These are phyloP conservation scores for Fonsecaea pugnacius DNA, from an alignment of 2,329 filamentous ascomycete genomes.

Conservation along the genomic window DNA sequence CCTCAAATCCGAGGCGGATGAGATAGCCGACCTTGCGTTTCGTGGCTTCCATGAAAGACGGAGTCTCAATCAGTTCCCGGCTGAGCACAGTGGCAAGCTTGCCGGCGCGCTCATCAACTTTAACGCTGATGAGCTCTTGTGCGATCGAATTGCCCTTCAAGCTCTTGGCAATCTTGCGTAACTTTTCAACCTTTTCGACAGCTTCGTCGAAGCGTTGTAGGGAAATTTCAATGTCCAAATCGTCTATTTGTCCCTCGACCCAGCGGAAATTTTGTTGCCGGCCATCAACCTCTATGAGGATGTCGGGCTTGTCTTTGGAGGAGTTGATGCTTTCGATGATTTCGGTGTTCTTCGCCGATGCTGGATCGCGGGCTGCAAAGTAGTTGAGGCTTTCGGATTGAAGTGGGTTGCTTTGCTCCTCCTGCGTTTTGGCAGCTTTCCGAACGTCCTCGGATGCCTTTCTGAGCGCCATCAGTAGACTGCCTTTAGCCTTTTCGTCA, in stretches of 20 bases:
- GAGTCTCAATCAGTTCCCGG: constrained; percentile 75
- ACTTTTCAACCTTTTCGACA: constrained; percentile 80
- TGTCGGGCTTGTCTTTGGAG: constrained; percentile 71
- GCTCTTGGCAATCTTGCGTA: constrained; percentile 76
- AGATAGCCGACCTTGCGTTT: constrained; percentile 84
- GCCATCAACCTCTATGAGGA: constrained; percentile 93
- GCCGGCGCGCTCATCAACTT: constrained; percentile 81
- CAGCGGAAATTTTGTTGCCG: constrained; percentile 95
- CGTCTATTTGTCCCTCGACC: constrained; percentile 94
- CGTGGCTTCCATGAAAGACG: constrained; percentile 76
- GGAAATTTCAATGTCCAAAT: constrained; percentile 93
- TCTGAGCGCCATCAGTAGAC: constrained; percentile 83
- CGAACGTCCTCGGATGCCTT: constrained; percentile 92
- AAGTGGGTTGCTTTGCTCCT: constrained; percentile 78
- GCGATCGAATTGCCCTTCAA: constrained; percentile 85
- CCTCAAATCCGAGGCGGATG: constrained; percentile 83
- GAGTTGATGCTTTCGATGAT: constrained; percentile 77
- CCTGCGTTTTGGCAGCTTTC: constrained; percentile 81
- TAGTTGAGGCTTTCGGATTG: constrained; percentile 79
- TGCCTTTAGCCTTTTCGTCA: constrained; percentile 76
- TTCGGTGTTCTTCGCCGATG: constrained; percentile 76
- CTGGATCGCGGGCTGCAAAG: constrained; percentile 77
- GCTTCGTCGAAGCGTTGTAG: constrained; percentile 85
- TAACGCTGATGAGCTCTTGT: constrained; percentile 89
- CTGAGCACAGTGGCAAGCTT: constrained; percentile 77